A percentile compares a stretch with the other conserved stretches of the same genome.
phyloP scores from a whole-genome alignment of 179 eudicot species.

The Spergularia azorica region DNA sequence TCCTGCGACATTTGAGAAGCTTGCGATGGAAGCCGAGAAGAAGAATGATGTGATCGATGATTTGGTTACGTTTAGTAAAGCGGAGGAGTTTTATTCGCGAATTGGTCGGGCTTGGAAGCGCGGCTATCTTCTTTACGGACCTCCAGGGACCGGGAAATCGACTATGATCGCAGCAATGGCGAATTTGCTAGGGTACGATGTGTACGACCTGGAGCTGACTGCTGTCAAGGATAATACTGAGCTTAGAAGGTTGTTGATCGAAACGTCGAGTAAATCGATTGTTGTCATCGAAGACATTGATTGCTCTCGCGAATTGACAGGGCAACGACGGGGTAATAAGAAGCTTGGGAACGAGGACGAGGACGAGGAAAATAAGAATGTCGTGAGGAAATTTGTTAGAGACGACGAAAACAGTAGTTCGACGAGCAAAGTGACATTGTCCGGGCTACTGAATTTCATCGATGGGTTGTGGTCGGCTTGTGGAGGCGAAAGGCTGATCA shows the following conservation, averaged over 20 bases:
- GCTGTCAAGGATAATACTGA: slow-evolving; percentile 35
- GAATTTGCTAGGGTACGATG: slow-evolving; percentile 43
- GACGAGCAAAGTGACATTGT: slow-evolving; percentile 32
- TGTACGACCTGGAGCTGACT: slow-evolving; percentile 48
- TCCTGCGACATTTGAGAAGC: slow-evolving; percentile 37
- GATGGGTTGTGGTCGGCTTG: slow-evolving; percentile 22
- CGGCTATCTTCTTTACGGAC: slow-evolving; percentile 39
- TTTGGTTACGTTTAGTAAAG: slow-evolving; percentile 35
- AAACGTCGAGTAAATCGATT: slow-evolving; percentile 32
- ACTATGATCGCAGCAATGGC: slow-evolving; percentile 84
- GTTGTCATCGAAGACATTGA: slow-evolving; percentile 39
- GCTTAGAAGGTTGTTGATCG: slow-evolving; percentile 35
- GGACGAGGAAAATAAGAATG: background rate
- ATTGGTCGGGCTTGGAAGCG: slow-evolving; percentile 42
- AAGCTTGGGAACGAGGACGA: background rate
- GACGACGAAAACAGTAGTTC: background rate
- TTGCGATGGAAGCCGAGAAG: slow-evolving; percentile 39
- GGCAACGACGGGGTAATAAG: slow-evolving; percentile 7
- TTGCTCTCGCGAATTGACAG: slow-evolving; percentile 36
- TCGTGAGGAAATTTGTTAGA: background rate
- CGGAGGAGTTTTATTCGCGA: slow-evolving; percentile 36
- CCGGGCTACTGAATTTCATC: slow-evolving; percentile 16
- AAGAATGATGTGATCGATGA: slow-evolving; percentile 40
- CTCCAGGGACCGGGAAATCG: slow-evolving; percentile 78
- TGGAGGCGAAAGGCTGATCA: slow-evolving; percentile 39